Evolutionary conservation across 495 filamentous ascomycete genomes (phyloP).

Genomic region (Xylaria palmicola): DNA sequence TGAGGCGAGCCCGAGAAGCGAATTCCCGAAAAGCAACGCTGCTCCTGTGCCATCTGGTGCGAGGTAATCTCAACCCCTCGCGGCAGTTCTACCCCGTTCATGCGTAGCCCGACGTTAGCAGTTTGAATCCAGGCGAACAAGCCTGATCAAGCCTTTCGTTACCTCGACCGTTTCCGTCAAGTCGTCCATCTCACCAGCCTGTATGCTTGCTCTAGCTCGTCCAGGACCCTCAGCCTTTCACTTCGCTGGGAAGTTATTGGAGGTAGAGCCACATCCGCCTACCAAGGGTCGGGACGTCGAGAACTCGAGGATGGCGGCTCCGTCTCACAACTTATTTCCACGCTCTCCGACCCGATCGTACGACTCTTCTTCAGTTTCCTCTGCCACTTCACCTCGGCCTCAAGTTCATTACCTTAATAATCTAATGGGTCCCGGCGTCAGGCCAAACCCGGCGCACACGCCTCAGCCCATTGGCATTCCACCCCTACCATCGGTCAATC

Average conservation of each 20-base stretch:
- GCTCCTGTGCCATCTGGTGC: constrained; percentile 21
- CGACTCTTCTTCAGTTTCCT: constrained; percentile 56
- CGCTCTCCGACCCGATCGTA: constrained; percentile 56
- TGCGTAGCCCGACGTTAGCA: constrained; percentile 13
- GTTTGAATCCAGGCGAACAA: constrained; percentile 8
- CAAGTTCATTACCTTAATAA: constrained; percentile 45
- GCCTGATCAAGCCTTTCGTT: constrained; percentile 2
- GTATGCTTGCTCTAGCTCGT: constrained; percentile 17
- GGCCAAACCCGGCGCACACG: constrained; percentile 35
- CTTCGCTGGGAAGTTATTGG: constrained; percentile 11
- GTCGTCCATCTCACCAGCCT: neutral
- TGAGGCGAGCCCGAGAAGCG: constrained; percentile 3
- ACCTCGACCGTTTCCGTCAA: neutral
- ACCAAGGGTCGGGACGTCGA: constrained; percentile 19
- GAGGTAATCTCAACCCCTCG: constrained; percentile 21
- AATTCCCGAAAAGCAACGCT: constrained; percentile 17
- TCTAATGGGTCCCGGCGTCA: constrained; percentile 42
- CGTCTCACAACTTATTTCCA: constrained; percentile 51
- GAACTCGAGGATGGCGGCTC: constrained; percentile 50
- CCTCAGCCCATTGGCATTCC: constrained; percentile 48
- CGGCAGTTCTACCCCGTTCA: constrained; percentile 13
- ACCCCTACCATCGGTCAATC: constrained; percentile 37
- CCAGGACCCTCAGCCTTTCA: constrained; percentile 13
- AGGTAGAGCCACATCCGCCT: constrained; percentile 9
- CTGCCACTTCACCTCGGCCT: constrained; percentile 53